A percentile compares a stretch with the other conserved stretches of the same genome.
Evolutionary conservation across 441 rosid genomes (phyloP).

Genomic region (Raphanus hybrid): DNA sequence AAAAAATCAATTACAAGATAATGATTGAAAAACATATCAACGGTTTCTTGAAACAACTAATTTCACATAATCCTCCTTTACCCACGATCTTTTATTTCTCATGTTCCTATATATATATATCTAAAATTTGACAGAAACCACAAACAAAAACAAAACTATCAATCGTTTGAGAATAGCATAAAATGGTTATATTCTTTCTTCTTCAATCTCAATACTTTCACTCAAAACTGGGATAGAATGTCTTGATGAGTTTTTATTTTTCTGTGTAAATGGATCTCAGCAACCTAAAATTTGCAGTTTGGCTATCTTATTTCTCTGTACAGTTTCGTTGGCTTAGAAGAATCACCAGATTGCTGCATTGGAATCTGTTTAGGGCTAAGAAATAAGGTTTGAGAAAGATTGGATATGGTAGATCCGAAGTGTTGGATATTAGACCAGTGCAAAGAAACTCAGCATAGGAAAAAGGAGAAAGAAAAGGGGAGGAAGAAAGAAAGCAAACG

Average conservation of each 20-base stretch:
- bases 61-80: neutral
- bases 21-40: neutral
- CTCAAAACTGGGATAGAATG: neutral
- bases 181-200: neutral
- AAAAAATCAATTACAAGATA: neutral
- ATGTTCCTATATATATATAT: neutral
- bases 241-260: neutral
- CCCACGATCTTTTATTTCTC: neutral
- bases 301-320: neutral
- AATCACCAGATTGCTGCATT: neutral
- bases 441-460: slow-evolving; percentile 1
- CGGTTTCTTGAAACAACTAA: neutral
- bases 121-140: too few species aligned
- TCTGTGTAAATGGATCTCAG: neutral
- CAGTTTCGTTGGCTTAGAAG: neutral
- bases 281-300: neutral
- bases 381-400: neutral
- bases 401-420: neutral
- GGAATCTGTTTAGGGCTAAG: neutral
- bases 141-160: too few species aligned
- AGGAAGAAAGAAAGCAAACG: neutral
- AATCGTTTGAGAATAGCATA: neutral
- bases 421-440: neutral
- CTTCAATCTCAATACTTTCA: neutral
- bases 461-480: neutral